These are phyloP conservation scores for Oxyria digyna DNA, from an alignment of 148 eudicot genomes.

Conservation along the genomic window DNA sequence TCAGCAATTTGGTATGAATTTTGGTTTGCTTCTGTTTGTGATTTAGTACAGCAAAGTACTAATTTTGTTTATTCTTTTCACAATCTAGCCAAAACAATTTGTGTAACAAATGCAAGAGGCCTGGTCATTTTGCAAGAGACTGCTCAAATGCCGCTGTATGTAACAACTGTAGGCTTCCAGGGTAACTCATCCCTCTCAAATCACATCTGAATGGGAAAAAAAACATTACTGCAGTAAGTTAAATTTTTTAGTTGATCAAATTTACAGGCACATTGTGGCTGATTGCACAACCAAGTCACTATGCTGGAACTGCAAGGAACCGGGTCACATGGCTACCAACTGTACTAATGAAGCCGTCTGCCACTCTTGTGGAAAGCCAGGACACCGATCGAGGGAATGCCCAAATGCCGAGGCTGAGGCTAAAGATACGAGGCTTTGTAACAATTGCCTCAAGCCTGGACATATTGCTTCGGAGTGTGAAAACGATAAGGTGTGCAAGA, in stretches of 20 bases:
- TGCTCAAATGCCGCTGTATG: constrained; percentile 44
- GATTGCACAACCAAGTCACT: constrained; percentile 80
- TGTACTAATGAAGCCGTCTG: constrained; percentile 90
- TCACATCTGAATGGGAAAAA: not conserved
- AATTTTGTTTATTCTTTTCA: not conserved
- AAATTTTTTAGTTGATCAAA: not conserved
- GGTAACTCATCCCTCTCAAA: constrained; percentile 16
- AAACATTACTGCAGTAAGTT: not conserved
- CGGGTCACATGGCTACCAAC: constrained; percentile 76
- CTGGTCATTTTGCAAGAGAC: constrained; percentile 46
- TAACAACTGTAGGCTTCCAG: constrained; percentile 48
- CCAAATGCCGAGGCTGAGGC: constrained; percentile 55
- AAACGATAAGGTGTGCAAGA: constrained; percentile 94
- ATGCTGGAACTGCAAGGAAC: constrained; percentile 90
- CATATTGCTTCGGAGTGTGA: constrained; percentile 76
- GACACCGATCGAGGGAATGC: constrained; percentile 89
- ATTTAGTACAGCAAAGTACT: not conserved
- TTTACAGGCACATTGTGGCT: constrained; percentile 77
- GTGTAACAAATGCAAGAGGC: constrained; percentile 41
- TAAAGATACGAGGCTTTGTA: constrained; percentile 81
- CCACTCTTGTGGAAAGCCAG: constrained; percentile 87
- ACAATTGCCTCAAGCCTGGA: constrained; percentile 91
- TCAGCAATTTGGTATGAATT: not conserved
- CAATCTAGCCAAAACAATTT: constrained; percentile 28
- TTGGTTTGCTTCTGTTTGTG: not conserved